Evolutionary conservation across 176 grass and related monocot species (phyloP), one percentile per base, ranked within the genome.

Genomic region (Panicum miliaceum): DNA sequence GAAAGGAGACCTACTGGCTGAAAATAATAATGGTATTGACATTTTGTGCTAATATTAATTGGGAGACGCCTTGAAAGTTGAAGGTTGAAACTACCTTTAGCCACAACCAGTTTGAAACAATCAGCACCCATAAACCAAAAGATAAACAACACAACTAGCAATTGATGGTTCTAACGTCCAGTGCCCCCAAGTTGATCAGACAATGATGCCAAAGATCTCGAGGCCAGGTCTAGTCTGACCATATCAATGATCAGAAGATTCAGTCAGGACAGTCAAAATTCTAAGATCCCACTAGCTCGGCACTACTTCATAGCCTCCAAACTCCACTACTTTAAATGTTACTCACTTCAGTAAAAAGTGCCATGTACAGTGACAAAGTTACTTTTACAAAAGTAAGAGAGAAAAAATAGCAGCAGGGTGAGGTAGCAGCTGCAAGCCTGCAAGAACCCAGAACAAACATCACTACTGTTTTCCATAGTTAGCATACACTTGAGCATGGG

Each of bases 211-310:
- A 14, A 32, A 12, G 61, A 76, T 82, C 40, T 59, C 48, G 6
- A 68, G n/a, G 40, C 13, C n/a, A 89, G 82, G 68, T 64, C 46
- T 59, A 68, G 73, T 57, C 82, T 75, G 69, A 85, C 82, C 12
- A 50, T 67, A 90, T 79, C 74, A 72, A 78, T 74, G 79, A n/a
- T 34, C 79, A 83, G 16, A 75, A 86, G 79, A 90, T 90, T 83
- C 73, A 74, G 29, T 12, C 79, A 79, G 48, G 72, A 22, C 56
- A 26, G 59, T 83, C 48, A 83, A 86, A 81, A 57, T 64, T 57
- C 38, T 22, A 41, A 64, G 83, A 76, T 75, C 45, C 64, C 54
- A 63, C 78, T 65, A 81, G 52, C 45, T 57, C 25, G 64, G 79
- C 68, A 53, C 25, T 50, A 79, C 60, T 54, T 7, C 56, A 78